These are phyloP conservation scores for Trichophyton equinum DNA, from an alignment of 2,329 filamentous ascomycete genomes.

Conservation along the genomic window DNA sequence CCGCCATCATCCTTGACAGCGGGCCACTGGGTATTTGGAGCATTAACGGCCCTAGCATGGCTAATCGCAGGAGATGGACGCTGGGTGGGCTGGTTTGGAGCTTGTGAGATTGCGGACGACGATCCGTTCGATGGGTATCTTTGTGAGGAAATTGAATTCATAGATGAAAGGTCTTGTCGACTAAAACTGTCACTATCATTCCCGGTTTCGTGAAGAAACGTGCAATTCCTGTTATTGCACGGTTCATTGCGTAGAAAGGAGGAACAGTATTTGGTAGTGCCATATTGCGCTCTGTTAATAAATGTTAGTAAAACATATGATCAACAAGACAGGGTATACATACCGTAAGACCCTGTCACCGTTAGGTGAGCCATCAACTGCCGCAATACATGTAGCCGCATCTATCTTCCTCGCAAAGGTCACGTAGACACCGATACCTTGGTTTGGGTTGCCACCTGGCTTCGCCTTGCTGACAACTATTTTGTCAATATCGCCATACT, in stretches of 20 bases:
- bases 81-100: conserved; percentile 25
- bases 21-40: conserved; percentile 56
- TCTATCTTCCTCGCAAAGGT: conserved; percentile 89
- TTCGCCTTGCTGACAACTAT: conserved; percentile 97
- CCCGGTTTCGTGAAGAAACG: conserved; percentile 96
- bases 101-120: conserved; percentile 16
- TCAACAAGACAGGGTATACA: conserved; percentile 33
- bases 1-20: conserved; percentile 55
- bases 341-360: conserved; percentile 74
- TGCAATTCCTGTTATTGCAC: conserved; percentile 91
- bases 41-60: conserved; percentile 39
- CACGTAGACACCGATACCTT: conserved; percentile 95
- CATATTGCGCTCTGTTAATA: conserved; percentile 50
- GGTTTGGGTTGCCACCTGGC: conserved; percentile 54
- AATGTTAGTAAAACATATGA: neutral
- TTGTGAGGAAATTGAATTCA: conserved; percentile 78
- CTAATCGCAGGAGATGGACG: conserved; percentile 34
- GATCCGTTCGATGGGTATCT: conserved; percentile 36
- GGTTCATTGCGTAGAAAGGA: conserved; percentile 89
- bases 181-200: conserved; percentile 97
- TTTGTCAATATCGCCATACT: conserved; percentile 97
- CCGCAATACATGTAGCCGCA: conserved; percentile 75
- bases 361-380: conserved; percentile 85
- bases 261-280: conserved; percentile 97
- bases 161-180: conserved; percentile 81